Base-by-base conservation (phyloP, 352 stramenopile species). In the Globisporangium irregulare region DNA sequence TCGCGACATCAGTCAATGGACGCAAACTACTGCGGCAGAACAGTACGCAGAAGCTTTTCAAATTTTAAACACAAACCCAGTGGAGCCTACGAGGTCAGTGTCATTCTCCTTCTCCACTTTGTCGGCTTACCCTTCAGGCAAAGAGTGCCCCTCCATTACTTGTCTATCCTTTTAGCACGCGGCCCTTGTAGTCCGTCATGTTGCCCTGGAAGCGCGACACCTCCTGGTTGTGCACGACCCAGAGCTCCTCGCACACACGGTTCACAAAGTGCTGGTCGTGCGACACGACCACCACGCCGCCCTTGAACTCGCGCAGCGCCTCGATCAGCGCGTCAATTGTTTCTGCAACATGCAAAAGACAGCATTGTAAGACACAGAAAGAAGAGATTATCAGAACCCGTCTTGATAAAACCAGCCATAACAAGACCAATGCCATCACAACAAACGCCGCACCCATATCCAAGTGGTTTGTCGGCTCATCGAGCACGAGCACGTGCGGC, bases 181-280 rank as follows among this genome's bases (percentile, higher is more conserved):
- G 76, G 63, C 79, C 86, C 76, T 94, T 94, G 81, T 95, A 95
- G 46, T 94, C 83, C 66, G 78, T 77, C 67, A 95, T 94, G n/a
- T 77, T 85, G 29, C 87, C 87, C 58, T 72, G 76, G 78, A 94
- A 95, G 29, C 83, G 84, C 59, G 75, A 60, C 43, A 95, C 88
- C 70, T 93, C 90, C 63, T 90, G 61, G 27, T 93, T 75, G 51
- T 84, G 84, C 7, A 95, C 88, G 56, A 95, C 88, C 94, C 94
- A 99, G 5, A 99, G 76, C 76, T 99, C 95, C 38, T 92, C 74
- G 70, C 93, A 98, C 46, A 98, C 91, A 67, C 97, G 96, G 53
- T 94, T 98, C 71, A 99, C 96, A 69, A 99, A 99, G 82, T 99
- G 98, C 76, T 98, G 88, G 91, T 99, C 96, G 81, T 99, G 97